Evolutionary conservation across 768 basidiomycete genomes (phyloP), one percentile per base, ranked within the genome.

Genomic region (Polyporus arcularius): DNA sequence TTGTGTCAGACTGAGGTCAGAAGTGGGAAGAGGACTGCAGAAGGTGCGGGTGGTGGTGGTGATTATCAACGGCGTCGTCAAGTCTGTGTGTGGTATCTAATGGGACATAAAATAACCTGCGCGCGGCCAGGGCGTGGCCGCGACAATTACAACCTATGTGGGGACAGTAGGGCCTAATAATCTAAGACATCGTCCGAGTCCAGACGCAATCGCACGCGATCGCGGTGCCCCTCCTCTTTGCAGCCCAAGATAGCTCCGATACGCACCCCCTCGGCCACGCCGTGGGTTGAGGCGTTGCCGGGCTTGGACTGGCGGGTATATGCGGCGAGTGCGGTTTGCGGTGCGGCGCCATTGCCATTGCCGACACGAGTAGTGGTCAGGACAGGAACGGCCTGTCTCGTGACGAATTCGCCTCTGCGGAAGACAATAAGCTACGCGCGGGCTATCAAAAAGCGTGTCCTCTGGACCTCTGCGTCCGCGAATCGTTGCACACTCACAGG

Each of bases 131-230:
- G 16, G 50, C 55, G 55, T 53, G 52, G 53, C 53, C 60, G 32
- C 60, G 46, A 57, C 53, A 40, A 62, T 62, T 62, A 62, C 61
- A 58, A 58, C 62, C 62, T 59, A 53, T 43, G 51, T 21, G 57
- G 35, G 38, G 57, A 42, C 55, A 58, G 54, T 59, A 59, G n/a
- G 62, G 49, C 47, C 57, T 63, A 58, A 58, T 63, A 59, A 63
- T 50, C 58, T 63, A 58, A 56, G 39, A 53, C 55, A 49, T 53
- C 56, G 61, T 62, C 61, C 56, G 55, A 53, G 31, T 40, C 54
- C 40, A 39, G 51, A 52, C 61, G 41, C 45, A 18, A 58, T 45
- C 61, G 61, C 56, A 43, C 38, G 56, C 61, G 56, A 54, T 55
- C 57, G 43, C 52, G 30, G 52, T 35, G 55, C 35, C 60, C 30